Conservation (phyloP, 768 basidiomycete genomes). For the Pulveroboletus sp. region DNA sequence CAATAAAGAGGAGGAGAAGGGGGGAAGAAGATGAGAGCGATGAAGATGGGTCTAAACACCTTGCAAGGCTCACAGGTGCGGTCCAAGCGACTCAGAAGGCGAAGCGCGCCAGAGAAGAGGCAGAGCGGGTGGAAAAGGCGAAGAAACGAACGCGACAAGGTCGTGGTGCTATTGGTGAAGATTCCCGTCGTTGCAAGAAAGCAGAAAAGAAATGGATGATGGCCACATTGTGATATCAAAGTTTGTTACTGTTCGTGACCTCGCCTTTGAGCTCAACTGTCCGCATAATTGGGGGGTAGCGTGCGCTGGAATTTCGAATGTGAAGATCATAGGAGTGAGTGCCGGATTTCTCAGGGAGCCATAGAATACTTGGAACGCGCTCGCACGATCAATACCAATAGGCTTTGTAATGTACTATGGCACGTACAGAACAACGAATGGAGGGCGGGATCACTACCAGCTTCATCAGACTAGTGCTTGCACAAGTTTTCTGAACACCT, state of each 20-base stretch:
- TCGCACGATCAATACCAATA: neutral
- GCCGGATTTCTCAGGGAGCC: too few species aligned
- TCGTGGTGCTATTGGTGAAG: constrained; percentile 6
- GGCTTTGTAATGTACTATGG: too few species aligned
- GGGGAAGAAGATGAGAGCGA: constrained; percentile 22
- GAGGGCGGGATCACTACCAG: too few species aligned
- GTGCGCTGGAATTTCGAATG: neutral
- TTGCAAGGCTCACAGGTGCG: constrained; percentile 29
- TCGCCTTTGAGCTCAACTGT: too few species aligned
- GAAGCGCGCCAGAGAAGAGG: constrained; percentile 25
- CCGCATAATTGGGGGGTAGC: too few species aligned
- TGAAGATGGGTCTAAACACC: constrained; percentile 30
- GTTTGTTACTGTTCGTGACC: neutral
- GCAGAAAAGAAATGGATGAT: constrained; percentile 13
- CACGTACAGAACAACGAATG: too few species aligned
- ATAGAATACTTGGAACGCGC: neutral
- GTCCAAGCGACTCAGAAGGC: constrained; percentile 22
- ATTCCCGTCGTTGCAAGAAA: constrained; percentile 5
- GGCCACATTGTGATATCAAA: constrained; percentile 4
- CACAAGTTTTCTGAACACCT: too few species aligned
- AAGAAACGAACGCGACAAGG: constrained; percentile 29
- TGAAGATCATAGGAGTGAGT: too few species aligned
- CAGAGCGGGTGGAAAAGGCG: constrained; percentile 25
- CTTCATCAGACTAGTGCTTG: too few species aligned
- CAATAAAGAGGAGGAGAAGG: constrained; percentile 1